phyloP scores from a whole-genome alignment of 331 rosid species.

The Cydonia oblonga region DNA sequence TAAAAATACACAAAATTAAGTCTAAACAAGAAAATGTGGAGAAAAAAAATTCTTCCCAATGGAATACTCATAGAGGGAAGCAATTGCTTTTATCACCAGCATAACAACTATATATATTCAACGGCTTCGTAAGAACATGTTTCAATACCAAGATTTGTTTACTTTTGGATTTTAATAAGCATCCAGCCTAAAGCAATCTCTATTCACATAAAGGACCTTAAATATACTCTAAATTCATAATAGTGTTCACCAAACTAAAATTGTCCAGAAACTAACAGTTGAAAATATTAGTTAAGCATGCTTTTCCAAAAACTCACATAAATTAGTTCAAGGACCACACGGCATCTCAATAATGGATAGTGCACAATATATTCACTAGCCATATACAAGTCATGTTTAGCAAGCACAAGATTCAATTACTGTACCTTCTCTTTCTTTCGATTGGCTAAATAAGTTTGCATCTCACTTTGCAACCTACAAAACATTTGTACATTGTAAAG shows the following conservation, averaged over 20 bases:
- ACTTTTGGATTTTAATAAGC: background rate
- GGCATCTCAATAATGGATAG: background rate
- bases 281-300: background rate
- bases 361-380: background rate
- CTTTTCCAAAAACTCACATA: background rate
- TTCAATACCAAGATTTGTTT: background rate
- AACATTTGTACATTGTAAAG: slow-evolving; percentile 22
- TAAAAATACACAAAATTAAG: background rate
- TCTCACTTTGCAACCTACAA: slow-evolving; percentile 72
- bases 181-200: background rate
- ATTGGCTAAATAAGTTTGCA: slow-evolving; percentile 51
- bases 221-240: background rate
- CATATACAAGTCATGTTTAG: background rate
- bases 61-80: background rate
- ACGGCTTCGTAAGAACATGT: background rate
- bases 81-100: background rate
- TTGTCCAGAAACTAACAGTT: no score
- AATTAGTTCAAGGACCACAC: background rate
- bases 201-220: background rate
- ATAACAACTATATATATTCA: background rate
- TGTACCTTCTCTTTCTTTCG: slow-evolving; percentile 60
- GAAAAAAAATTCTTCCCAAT: background rate
- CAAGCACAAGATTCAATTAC: background rate
- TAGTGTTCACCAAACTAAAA: background rate
- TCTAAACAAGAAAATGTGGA: background rate